Percentiles rank a stretch among this genome's conserved stretches.
phyloP scores from a whole-genome alignment of 2,329 filamentous ascomycete genomes.

The Cytospora paraplurivora region DNA sequence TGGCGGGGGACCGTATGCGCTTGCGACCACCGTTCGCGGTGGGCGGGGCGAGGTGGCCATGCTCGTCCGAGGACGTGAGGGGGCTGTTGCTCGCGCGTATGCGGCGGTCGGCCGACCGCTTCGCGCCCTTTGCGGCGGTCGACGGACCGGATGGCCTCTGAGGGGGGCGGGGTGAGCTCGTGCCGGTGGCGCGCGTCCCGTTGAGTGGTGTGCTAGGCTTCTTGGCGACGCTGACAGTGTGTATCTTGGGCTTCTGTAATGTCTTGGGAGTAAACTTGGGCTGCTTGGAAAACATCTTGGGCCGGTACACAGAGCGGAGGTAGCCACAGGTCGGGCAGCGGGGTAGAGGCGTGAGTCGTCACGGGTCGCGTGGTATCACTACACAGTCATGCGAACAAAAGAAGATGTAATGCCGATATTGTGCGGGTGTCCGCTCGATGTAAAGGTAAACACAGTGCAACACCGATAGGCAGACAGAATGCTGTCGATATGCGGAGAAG shows the following conservation, averaged over 20 bases:
- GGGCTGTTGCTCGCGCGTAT: slow-evolving; percentile 26
- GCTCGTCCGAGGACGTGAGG: slow-evolving; percentile 26
- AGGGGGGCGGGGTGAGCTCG: slow-evolving; percentile 18
- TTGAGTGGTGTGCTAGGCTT: slow-evolving; percentile 24
- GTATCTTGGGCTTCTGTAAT: slow-evolving; percentile 25
- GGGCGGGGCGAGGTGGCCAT: slow-evolving; percentile 23
- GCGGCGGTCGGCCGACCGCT: slow-evolving; percentile 8
- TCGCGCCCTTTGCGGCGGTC: slow-evolving; percentile 15
- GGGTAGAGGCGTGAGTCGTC: slow-evolving; percentile 3
- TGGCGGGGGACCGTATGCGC: slow-evolving; percentile 45
- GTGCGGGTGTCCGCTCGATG: neutral
- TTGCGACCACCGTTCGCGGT: slow-evolving; percentile 17
- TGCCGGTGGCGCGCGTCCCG: slow-evolving; percentile 11
- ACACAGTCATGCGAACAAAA: slow-evolving; percentile 10
- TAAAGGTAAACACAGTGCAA: neutral
- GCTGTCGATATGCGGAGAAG: neutral
- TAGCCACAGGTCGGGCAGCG: neutral
- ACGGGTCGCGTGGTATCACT: slow-evolving; percentile 15
- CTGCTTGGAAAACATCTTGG: slow-evolving; percentile 27
- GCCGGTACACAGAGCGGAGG: neutral
- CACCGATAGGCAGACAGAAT: neutral
- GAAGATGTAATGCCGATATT: slow-evolving; percentile 1
- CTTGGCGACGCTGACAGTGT: slow-evolving; percentile 24
- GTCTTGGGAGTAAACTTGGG: slow-evolving; percentile 23
- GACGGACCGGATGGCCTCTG: neutral